Evolutionary conservation across 2,329 filamentous ascomycete species (phyloP).

Genomic region (Pseudogymnoascus sp.): DNA sequence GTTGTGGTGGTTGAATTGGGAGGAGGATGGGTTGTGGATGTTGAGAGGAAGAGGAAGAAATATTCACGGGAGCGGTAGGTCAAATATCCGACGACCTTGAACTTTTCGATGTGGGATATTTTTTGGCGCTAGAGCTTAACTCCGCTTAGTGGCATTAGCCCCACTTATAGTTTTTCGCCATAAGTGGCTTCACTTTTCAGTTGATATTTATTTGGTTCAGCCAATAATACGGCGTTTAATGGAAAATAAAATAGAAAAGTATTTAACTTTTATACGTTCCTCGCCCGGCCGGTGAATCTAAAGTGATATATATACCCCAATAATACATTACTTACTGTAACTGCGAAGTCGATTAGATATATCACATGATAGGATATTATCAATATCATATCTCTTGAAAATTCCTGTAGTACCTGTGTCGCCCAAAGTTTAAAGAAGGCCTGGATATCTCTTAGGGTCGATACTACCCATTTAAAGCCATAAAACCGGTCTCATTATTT

Average conservation of each 20-base stretch:
- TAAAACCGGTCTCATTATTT: too few relatives aligned
- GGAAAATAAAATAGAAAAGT: background rate
- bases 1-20: slow-evolving; percentile 13
- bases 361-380: background rate
- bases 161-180: background rate
- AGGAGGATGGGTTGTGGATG: slow-evolving; percentile 13
- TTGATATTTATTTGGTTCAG: background rate
- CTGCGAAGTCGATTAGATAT: background rate
- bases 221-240: background rate
- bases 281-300: too few relatives aligned
- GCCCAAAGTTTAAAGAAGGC: too few relatives aligned
- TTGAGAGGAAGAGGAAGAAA: slow-evolving; percentile 9
- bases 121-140: background rate
- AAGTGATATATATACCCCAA: background rate
- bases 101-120: slow-evolving; percentile 1
- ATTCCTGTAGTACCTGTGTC: too few relatives aligned
- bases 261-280: background rate
- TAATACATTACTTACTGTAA: background rate
- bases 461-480: too few relatives aligned
- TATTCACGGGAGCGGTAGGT: background rate
- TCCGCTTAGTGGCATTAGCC: background rate
- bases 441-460: too few relatives aligned
- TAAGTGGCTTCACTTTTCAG: background rate
- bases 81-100: slow-evolving; percentile 7
- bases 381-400: background rate